These are phyloP conservation scores for Entonaema liquescens DNA, from an alignment of 495 filamentous ascomycete genomes.

Conservation along the genomic window DNA sequence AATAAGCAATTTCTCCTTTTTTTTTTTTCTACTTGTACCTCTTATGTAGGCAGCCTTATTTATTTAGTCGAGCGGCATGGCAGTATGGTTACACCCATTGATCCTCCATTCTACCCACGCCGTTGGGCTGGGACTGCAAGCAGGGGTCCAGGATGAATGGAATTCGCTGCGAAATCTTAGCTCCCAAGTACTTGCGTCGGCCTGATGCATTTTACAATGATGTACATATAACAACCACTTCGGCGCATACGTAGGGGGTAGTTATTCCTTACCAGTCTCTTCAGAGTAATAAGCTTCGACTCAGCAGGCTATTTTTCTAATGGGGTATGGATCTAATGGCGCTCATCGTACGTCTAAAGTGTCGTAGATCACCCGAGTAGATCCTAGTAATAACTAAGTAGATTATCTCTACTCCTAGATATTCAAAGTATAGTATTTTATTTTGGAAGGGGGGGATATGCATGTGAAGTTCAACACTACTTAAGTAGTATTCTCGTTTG, in stretches of 20 bases:
- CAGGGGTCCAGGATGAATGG: slow-evolving; percentile 35
- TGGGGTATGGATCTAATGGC: slow-evolving; percentile 6
- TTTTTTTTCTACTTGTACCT: neutral
- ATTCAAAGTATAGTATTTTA: no score
- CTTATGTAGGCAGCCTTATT: slow-evolving; percentile 21
- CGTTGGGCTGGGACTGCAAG: slow-evolving; percentile 42
- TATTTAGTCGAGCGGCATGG: slow-evolving; percentile 30
- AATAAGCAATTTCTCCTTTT: slow-evolving; percentile 26
- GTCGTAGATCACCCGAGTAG: slow-evolving; percentile 34
- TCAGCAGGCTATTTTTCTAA: neutral
- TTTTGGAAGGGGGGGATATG: no score
- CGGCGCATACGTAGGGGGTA: slow-evolving; percentile 10
- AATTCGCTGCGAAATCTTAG: slow-evolving; percentile 28
- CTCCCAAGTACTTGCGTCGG: slow-evolving; percentile 13
- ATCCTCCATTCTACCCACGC: slow-evolving; percentile 41
- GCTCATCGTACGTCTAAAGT: slow-evolving; percentile 13
- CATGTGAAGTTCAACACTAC: neutral
- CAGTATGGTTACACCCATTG: slow-evolving; percentile 37
- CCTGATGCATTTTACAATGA: slow-evolving; percentile 17
- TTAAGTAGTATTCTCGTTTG: neutral
- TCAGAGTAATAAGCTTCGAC: slow-evolving; percentile 16
- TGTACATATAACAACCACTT: slow-evolving; percentile 17
- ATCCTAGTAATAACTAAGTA: slow-evolving; percentile 9
- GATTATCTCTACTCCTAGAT: slow-evolving; percentile 1
- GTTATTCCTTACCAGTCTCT: slow-evolving; percentile 11